Base-by-base conservation (phyloP, 352 stramenopile genomes). In the Phytophthora megakarya region DNA sequence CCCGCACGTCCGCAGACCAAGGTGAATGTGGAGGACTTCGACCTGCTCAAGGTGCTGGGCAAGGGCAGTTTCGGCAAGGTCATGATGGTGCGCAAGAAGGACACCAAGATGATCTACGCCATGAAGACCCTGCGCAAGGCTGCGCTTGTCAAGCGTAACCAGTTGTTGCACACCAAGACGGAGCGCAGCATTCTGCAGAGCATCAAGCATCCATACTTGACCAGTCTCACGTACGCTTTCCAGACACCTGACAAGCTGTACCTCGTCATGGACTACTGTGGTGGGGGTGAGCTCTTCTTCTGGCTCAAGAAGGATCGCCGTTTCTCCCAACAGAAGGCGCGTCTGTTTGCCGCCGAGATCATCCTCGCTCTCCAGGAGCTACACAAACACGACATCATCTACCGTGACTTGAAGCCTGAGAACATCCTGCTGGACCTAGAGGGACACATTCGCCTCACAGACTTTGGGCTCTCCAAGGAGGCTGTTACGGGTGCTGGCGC, bases 41-140 rank as follows among this genome's bases (percentile, higher is more conserved):
- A 97, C 59, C 63, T 97, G 69, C 81, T 97, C 59, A 97, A 97
- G 73, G 93, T 98, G 58, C 81, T 98, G 43, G 95, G 95, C 61
- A 98, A 98, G 77, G 95, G 95, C 48, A 95, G 80, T 40, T 98
- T 98, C 65, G 95, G 95, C 61, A 98, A 98, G 86, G 96, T 98
- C 52, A 97, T 98, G 85, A 95, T 97, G 85, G 93, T 98, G 52
- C 81, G 87, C 59, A 97, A 97, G 80, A 98, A 98, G 62, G 91
- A 97, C 70, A 96, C 86, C 25, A 84, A 92, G 57, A 94, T 96
- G 73, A 93, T 98, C 70, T 98, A 97, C 73, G 95, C 95, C 39
- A 97, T 98, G 86, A 98, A 98, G 79, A 97, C 93, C 44, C 75
- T 98, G 59, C 86, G 92, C 67, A 98, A 98, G 78, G 83, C 84